phyloP scores from a whole-genome alignment of 345 rosid species.

The Conringia planisiliqua region DNA sequence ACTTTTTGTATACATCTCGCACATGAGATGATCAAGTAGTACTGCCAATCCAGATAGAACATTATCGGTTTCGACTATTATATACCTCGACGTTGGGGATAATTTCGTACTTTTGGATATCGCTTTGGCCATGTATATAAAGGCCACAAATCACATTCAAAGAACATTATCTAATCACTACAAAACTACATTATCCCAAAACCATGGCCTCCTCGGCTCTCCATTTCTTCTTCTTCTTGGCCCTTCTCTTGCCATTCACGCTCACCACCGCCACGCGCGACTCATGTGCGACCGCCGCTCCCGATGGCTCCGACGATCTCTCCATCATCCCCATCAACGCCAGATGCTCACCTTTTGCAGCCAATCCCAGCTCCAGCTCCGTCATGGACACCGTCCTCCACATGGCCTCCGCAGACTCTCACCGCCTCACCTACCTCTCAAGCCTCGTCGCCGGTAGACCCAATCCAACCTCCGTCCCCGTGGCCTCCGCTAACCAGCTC shows the following conservation, averaged over 20 bases:
- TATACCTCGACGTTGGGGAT: background rate
- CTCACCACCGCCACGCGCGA: constrained; percentile 37
- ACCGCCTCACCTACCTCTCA: constrained; percentile 56
- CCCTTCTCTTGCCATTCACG: constrained; percentile 31
- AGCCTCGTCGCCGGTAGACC: constrained; percentile 48
- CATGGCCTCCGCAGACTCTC: constrained; percentile 70
- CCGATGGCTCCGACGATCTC: constrained; percentile 43
- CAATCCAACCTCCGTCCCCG: constrained; percentile 42
- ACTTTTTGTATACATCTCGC: background rate
- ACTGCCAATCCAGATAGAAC: background rate
- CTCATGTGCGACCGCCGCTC: constrained; percentile 41
- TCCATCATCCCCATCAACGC: constrained; percentile 68
- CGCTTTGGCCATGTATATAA: background rate
- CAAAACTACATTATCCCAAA: constrained; percentile 29
- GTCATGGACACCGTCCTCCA: constrained; percentile 53
- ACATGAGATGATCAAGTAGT: background rate
- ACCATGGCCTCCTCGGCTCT: constrained; percentile 44
- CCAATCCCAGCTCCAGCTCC: constrained; percentile 43
- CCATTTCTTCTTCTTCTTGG: constrained; percentile 29
- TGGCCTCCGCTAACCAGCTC: constrained; percentile 57
- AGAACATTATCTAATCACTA: constrained; percentile 1
- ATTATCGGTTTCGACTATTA: constrained; percentile 5
- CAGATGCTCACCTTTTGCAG: constrained; percentile 72
- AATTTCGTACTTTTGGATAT: background rate
- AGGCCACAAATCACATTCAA: background rate